These are phyloP conservation scores for Rhodotorula toruloides DNA, from an alignment of 768 basidiomycete species.

Conservation along the genomic window DNA sequence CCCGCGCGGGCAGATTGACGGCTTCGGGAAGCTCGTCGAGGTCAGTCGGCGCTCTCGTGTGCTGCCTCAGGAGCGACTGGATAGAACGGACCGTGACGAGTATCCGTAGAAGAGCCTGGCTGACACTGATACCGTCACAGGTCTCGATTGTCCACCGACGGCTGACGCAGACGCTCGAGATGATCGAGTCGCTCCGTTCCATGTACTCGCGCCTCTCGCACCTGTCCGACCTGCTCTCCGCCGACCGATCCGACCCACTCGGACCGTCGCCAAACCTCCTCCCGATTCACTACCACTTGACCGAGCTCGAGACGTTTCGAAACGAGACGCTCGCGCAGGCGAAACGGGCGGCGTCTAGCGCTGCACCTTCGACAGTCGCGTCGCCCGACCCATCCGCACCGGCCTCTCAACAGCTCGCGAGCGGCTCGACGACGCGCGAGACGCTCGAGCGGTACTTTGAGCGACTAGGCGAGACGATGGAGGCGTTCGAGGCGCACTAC, in stretches of 20 bases:
- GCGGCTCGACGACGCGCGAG: constrained; percentile 53
- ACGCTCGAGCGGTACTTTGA: constrained; percentile 61
- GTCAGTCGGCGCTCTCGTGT: constrained; percentile 49
- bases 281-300: constrained; percentile 82
- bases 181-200: constrained; percentile 86
- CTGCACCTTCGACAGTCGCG: neutral
- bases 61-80: neutral
- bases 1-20: constrained; percentile 68
- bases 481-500: constrained; percentile 79
- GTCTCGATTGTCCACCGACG: constrained; percentile 93
- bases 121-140: constrained; percentile 49
- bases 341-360: constrained; percentile 50
- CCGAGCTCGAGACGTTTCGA: constrained; percentile 84
- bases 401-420: constrained; percentile 58
- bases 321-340: constrained; percentile 94
- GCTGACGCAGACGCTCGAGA: constrained; percentile 89
- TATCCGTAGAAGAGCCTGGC: too few relatives aligned
- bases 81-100: too few relatives aligned
- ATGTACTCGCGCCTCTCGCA: constrained; percentile 79
- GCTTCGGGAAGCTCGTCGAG: constrained; percentile 91
- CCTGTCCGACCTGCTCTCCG: constrained; percentile 69
- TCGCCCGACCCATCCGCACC: constrained; percentile 46
- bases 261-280: constrained; percentile 86
- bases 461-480: constrained; percentile 70
- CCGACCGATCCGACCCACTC: constrained; percentile 68